Base-by-base conservation (phyloP, 2,329 filamentous ascomycete species). In the Fusarium begoniae region DNA sequence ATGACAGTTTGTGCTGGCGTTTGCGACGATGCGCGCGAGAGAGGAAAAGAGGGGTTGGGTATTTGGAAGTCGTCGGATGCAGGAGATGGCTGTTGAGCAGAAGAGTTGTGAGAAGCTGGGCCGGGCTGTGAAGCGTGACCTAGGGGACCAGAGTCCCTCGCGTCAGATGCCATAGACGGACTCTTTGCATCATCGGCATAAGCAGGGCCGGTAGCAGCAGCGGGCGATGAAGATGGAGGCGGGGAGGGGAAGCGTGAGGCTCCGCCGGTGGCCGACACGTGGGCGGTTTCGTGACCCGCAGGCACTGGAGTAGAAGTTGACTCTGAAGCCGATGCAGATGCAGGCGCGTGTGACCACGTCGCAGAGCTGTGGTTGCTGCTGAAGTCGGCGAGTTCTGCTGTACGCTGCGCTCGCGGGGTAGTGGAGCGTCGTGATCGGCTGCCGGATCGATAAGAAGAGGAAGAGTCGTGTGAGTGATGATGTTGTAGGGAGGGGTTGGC, bases 1-100 rank as follows among this genome's bases (percentile, higher is more conserved):
- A 98, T 93, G 8, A 88, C 88, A 17, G 82, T 85, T 60, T 88
- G 86, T 59, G 83, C 81, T 75, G 53, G 79, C 67, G 66, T 80
- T 43, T 75, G 74, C 60, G 77, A 70, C 45, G 76, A 59, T 73
- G 71, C 74, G 54, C 79, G 75, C 62, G 75, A 74, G 59, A 75
- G 68, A 65, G 84, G 80, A 68, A 82, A 83, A 47, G 79, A 79
- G 12, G 82, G 81, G 57, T 83, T 84, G 2, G 83, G 81, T 66
- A 81, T 75, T 66, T 81, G 80, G 54, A 79, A 79, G 67, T 82
- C 82, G 68, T 83, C 81, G 51, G 80, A 80, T n/a, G 78, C 79
- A 43, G 78, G 83, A 66, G 79, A 84, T 57, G 78, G 84, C 73
- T 81, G 82, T 63, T 75, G 80, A 41, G 70, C 64, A 50, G 73